These are phyloP conservation scores for Pyrrhoderma lamaoense DNA, from an alignment of 1,284 basidiomycete species.

Conservation along the genomic window DNA sequence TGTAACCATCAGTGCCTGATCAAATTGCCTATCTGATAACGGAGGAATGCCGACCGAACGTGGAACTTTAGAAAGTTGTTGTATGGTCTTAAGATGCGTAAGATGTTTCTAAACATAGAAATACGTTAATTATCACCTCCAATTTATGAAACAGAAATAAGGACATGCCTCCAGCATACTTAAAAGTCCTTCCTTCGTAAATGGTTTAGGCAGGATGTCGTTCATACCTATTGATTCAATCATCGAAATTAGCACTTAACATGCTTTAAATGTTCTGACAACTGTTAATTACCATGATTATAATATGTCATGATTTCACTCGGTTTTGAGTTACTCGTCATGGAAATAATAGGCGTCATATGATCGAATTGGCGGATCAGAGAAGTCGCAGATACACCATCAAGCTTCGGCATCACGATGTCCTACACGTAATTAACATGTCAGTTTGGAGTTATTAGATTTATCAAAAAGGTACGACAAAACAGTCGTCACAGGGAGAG, in stretches of 20 bases:
- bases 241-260: conserved; percentile 2
- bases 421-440: conserved; percentile 42
- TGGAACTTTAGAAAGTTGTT: conserved; percentile 69
- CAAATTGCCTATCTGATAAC: conserved; percentile 53
- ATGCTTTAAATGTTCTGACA: background rate
- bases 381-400: conserved; percentile 85
- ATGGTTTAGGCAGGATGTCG: conserved; percentile 95
- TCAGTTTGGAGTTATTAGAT: background rate
- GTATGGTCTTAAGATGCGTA: conserved; percentile 86
- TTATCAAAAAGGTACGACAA: conserved; percentile 6
- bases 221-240: conserved; percentile 67
- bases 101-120: conserved; percentile 68
- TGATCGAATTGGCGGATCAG: conserved; percentile 92
- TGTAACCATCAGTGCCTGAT: conserved; percentile 41
- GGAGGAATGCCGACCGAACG: conserved; percentile 68
- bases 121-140: background rate
- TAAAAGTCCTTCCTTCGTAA: conserved; percentile 85
- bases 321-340: conserved; percentile 92
- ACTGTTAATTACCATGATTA: conserved; percentile 8
- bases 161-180: conserved; percentile 79
- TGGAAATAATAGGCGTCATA: conserved; percentile 93
- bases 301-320: conserved; percentile 88
- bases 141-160: background rate
- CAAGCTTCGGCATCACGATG: conserved; percentile 91
- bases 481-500: conserved; percentile 10